Evolutionary conservation across 2,329 filamentous ascomycete species (phyloP), one percentile per base, ranked within the genome.

Genomic region (Neonectria punicea): DNA sequence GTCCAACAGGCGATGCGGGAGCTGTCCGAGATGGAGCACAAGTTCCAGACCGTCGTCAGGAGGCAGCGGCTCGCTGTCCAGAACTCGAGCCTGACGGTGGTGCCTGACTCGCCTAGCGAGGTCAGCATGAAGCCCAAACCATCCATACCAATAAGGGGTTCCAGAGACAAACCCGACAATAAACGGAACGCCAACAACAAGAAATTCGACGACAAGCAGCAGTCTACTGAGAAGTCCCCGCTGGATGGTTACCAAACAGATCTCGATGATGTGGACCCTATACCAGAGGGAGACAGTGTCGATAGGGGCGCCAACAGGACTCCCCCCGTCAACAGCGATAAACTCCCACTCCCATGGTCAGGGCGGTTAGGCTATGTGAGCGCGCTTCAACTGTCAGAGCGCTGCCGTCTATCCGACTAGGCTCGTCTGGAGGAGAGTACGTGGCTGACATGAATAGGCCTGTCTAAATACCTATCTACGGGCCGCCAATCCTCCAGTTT

Each of bases 401-500:
- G 32, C 49, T 67, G 55, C 18, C 43, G 34, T 64, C 69, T 74
- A 62, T 22, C 32, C 28, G 18, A 16, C 32, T 50, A 18, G 14
- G n/a, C 13, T 25, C 47, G 43, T 22, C 16, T 22, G 25, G 16
- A 44, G 41, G 41, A 5, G 10, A 20, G 32, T 16, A 10, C 39
- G 41, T 46, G 11, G 32, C 58, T 70, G 36, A 71, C 64, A 50
- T 57, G 71, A 2, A 2, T 61, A 87, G 92, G 94, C 95, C 11
- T 98, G 94, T 75, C 82, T 98, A 16, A 97, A 97, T 76, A 98
- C 95, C 0, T 98, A 98, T 77, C 85, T 98, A 2, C 91, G 95
- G 49, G 86, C 87, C 57, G 89, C 92, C 2, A 95, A 90, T 67
- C 93, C 93, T 8, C 90, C 95, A 0, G 89, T 98, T 1, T 98